Evolutionary conservation across 2,329 filamentous ascomycete species (phyloP).

Genomic region (Pseudogymnoascus sp.): DNA sequence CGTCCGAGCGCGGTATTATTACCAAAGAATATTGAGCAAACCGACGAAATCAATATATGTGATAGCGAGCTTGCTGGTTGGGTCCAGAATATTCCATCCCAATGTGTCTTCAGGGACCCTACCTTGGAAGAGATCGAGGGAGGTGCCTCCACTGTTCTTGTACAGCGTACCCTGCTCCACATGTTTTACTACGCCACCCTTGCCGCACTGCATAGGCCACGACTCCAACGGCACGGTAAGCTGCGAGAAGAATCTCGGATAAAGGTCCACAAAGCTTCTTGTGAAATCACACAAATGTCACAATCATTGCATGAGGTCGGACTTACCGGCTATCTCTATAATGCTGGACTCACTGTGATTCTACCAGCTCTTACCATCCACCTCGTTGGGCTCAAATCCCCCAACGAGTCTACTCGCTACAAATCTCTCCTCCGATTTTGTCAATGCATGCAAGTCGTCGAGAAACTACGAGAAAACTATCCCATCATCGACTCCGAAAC

Average conservation of each 20-base stretch:
- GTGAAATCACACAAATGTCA: constrained; percentile 75
- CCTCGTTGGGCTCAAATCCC: constrained; percentile 79
- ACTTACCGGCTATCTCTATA: constrained; percentile 73
- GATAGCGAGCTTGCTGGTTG: constrained; percentile 71
- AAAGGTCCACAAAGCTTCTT: constrained; percentile 73
- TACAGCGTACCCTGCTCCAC: constrained; percentile 76
- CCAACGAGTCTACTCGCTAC: constrained; percentile 62
- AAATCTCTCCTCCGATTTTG: constrained; percentile 71
- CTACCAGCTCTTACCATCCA: constrained; percentile 87
- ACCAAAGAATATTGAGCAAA: constrained; percentile 69
- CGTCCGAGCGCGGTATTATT: constrained; percentile 68
- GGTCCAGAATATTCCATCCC: constrained; percentile 61
- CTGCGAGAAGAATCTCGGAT: constrained; percentile 68
- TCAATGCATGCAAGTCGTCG: constrained; percentile 84
- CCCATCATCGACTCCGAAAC: constrained; percentile 84
- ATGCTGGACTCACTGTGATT: constrained; percentile 79
- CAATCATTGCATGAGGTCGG: constrained; percentile 64
- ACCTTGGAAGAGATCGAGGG: constrained; percentile 49
- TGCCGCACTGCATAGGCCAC: constrained; percentile 69
- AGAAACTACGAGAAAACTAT: constrained; percentile 77
- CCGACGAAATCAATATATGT: constrained; percentile 67
- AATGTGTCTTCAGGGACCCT: constrained; percentile 60
- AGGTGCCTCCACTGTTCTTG: constrained; percentile 48
- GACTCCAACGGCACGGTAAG: constrained; percentile 37
- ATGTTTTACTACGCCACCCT: constrained; percentile 88